A percentile compares a stretch with the other conserved stretches of the same genome.
Evolutionary conservation across 2,329 filamentous ascomycete genomes (phyloP).

Genomic region (Talaromyces albobiverticillius): DNA sequence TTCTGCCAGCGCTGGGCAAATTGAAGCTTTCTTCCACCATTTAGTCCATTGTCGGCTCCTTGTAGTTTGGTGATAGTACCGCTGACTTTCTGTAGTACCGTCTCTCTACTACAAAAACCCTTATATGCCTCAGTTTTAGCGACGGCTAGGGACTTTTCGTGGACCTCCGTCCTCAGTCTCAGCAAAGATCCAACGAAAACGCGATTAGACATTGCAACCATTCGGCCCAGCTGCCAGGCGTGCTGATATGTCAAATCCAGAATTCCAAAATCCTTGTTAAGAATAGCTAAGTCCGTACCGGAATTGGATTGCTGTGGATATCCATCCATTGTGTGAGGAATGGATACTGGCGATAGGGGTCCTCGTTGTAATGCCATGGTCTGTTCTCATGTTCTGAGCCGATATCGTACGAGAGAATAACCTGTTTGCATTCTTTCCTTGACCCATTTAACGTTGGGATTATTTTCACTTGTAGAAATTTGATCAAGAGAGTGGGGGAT

Average conservation of each 20-base stretch:
- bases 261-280: constrained; percentile 38
- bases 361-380: constrained; percentile 39
- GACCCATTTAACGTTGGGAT: background rate
- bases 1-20: background rate
- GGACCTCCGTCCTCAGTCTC: constrained; percentile 22
- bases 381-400: constrained; percentile 39
- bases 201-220: constrained; percentile 36
- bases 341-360: constrained; percentile 33
- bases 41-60: background rate
- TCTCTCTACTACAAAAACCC: background rate
- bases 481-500: constrained; percentile 25
- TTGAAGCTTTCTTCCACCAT: background rate
- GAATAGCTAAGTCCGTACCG: constrained; percentile 37
- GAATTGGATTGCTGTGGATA: constrained; percentile 27
- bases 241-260: constrained; percentile 46
- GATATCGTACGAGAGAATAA: constrained; percentile 37
- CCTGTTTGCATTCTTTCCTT: constrained; percentile 22
- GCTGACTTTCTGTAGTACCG: background rate
- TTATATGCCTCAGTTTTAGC: background rate
- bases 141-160: constrained; percentile 2
- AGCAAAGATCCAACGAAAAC: constrained; percentile 28
- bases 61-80: background rate
- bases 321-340: constrained; percentile 7
- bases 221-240: constrained; percentile 45
- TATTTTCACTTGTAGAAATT: background rate